A percentile compares a stretch with the other conserved stretches of the same genome.
Evolutionary conservation across 1,284 basidiomycete species (phyloP).

Genomic region (Blastosporella zonata): DNA sequence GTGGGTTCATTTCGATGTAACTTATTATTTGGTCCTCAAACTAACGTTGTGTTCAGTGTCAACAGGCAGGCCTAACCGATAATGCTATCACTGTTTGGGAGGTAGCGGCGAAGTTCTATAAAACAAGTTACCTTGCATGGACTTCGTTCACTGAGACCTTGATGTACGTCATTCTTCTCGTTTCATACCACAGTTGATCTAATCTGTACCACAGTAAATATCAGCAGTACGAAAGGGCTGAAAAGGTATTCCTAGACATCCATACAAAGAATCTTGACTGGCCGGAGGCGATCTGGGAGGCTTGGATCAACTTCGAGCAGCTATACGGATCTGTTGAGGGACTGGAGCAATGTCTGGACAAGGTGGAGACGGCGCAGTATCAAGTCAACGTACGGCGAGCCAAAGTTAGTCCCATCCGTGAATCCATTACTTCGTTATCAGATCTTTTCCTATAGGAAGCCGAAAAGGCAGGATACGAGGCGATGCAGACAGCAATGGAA

Average conservation of each 20-base stretch:
- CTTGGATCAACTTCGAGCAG: conserved; percentile 85
- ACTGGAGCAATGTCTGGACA: conserved; percentile 65
- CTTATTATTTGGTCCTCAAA: not conserved
- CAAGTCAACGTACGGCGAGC: conserved; percentile 63
- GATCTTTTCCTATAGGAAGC: conserved; percentile 45
- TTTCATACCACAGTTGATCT: not conserved
- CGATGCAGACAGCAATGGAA: conserved; percentile 50
- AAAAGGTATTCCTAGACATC: conserved; percentile 63
- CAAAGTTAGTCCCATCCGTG: conserved; percentile 47
- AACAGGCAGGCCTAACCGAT: conserved; percentile 46
- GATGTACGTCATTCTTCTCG: conserved; percentile 44
- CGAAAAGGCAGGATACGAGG: conserved; percentile 50
- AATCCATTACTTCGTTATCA: conserved; percentile 1
- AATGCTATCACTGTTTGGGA: conserved; percentile 61
- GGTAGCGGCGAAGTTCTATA: conserved; percentile 60
- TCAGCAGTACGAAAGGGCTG: conserved; percentile 55
- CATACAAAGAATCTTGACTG: conserved; percentile 79
- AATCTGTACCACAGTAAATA: conserved; percentile 43
- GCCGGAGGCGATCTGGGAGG: conserved; percentile 90
- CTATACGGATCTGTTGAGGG: conserved; percentile 72
- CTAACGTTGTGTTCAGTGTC: conserved; percentile 20
- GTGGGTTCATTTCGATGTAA: conserved; percentile 43
- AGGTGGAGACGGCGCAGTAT: conserved; percentile 63
- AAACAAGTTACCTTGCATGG: conserved; percentile 71
- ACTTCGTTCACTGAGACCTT: conserved; percentile 63